phyloP scores from a whole-genome alignment of 2,329 filamentous ascomycete species.

The Fusarium praegraminearum region DNA sequence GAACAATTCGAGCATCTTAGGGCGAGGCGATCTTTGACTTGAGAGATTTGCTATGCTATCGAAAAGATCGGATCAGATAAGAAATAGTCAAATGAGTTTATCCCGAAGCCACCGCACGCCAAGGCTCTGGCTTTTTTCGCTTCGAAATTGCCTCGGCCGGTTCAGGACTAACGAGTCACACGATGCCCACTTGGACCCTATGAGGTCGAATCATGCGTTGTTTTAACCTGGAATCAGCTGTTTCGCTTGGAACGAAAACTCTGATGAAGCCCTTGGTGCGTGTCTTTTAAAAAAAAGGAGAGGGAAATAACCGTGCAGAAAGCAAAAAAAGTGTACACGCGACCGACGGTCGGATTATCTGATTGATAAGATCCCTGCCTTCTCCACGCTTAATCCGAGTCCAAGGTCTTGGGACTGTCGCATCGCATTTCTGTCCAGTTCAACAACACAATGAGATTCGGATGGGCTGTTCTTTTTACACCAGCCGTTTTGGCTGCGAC shows the following conservation, averaged over 20 bases:
- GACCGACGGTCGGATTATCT: conserved; percentile 32
- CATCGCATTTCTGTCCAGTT: not conserved
- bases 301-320: conserved; percentile 14
- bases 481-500: conserved; percentile 53
- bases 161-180: conserved; percentile 34
- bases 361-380: conserved; percentile 35
- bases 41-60: conserved; percentile 2
- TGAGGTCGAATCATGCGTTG: conserved; percentile 28
- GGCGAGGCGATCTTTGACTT: not conserved
- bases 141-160: conserved; percentile 35
- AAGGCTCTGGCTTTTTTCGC: conserved; percentile 12
- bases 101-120: conserved; percentile 27
- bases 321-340: not conserved
- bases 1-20: conserved; percentile 74
- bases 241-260: conserved; percentile 27
- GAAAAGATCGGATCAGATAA: conserved; percentile 37
- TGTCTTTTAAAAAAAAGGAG: not conserved
- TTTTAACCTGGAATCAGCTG: conserved; percentile 12
- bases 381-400: conserved; percentile 14
- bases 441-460: conserved; percentile 29
- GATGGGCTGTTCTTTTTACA: conserved; percentile 6
- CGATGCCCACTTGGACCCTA: conserved; percentile 35
- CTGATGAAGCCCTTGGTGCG: conserved; percentile 13
- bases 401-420: not conserved
- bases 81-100: conserved; percentile 19